Evolutionary conservation across 148 eudicot species (phyloP), one percentile per base, ranked within the genome.

Genomic region (Rhododendron williamsianum): DNA sequence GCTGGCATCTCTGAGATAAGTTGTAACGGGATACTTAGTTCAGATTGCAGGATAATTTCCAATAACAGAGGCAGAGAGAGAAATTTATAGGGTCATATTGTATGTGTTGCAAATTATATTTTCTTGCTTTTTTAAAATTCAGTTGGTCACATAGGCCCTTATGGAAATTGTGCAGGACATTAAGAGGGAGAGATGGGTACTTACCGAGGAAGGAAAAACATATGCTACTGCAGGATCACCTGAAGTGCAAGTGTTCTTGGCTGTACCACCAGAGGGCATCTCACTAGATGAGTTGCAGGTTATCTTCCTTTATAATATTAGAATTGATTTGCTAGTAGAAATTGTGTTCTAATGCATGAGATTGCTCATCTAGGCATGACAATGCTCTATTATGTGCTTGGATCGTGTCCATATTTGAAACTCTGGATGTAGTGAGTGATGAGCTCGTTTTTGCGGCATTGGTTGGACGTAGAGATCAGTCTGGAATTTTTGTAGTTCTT

Each of bases 181-280:
- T 5, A 71, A 94, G 89, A 90, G 86, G 88, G 99, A 96, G 83
- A 91, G 85, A 35, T 95, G 97, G 99, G 91, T 87, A 56, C 93
- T 96, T 33, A 93, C 97, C 1, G 92, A 93, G 36, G 99, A 95
- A 88, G 97, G 97, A 86, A 87, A 89, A 81, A 82, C 83, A 6
- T 97, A 95, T 90, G 98, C 93, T 84, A 88, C 86, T 82, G 84
- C 89, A 71, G 96, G 97, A 30, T 95, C 99, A 72, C 98, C 99
- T 25, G 98, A 95, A 92, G 88, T 90, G 60, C 98, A 91, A 76
- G 86, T 95, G 65, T 91, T 92, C 86, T 82, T 79, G 78, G 96
- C 98, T 78, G 88, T 97, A 87, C 98, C 96, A 86, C 88, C 93
- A 9, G 96, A 93, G 87, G 99, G 99, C 43, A 94, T 95, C 60